Conservation (phyloP, 352 stramenopile species). For the Pythium sp. region DNA sequence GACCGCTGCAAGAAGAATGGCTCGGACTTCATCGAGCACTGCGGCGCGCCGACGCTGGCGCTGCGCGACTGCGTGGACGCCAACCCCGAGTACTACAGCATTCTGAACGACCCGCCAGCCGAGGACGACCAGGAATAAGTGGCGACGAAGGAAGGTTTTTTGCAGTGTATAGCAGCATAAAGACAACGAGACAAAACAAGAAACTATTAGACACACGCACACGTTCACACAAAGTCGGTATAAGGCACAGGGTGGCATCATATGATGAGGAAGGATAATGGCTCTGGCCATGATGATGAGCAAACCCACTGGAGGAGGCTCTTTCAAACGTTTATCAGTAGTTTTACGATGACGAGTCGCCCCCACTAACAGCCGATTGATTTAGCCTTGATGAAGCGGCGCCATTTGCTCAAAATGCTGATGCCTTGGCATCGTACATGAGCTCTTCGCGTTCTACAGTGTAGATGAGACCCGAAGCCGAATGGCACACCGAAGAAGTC, state of each 20-base stretch:
- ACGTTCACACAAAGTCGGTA: background rate
- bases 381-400: background rate
- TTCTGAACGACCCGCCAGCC: slow-evolving; percentile 62
- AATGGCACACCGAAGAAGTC: background rate
- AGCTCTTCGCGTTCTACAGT: background rate
- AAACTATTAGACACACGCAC: background rate
- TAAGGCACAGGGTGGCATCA: too few species aligned
- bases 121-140: slow-evolving; percentile 32
- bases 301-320: too few species aligned
- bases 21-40: slow-evolving; percentile 79
- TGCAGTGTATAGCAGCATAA: background rate
- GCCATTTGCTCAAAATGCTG: background rate
- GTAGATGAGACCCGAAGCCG: background rate
- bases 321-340: background rate
- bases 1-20: slow-evolving; percentile 69
- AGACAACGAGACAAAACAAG: background rate
- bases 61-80: slow-evolving; percentile 85
- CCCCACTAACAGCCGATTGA: background rate
- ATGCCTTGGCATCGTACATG: background rate
- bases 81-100: slow-evolving; percentile 88
- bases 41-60: slow-evolving; percentile 66
- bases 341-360: slow-evolving; percentile 8
- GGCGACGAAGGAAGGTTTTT: background rate
- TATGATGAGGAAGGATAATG: too few species aligned
- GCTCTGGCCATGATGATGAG: too few species aligned